Conservation (phyloP, 164 flowering plant genomes). For the Protea cynaroides region DNA sequence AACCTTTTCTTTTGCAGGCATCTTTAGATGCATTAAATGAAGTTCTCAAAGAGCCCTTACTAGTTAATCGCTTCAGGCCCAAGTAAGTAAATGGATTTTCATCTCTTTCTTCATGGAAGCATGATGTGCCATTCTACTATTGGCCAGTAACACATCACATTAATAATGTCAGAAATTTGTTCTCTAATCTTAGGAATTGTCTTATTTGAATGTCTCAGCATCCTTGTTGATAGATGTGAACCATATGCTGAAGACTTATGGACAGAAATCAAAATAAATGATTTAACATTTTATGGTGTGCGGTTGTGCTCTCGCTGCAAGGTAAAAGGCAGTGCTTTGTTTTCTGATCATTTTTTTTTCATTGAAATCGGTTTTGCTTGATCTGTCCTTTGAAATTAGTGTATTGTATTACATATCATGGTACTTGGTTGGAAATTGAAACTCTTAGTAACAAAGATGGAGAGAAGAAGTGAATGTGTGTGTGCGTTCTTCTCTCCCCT, state of each 20-base stretch:
- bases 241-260: conserved; percentile 88
- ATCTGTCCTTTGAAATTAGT: too few species aligned
- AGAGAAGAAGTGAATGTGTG: too few species aligned
- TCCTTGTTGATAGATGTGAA: conserved; percentile 76
- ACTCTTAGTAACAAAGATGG: too few species aligned
- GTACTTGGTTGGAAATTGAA: too few species aligned
- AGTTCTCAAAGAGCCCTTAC: conserved; percentile 63
- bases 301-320: conserved; percentile 85
- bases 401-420: too few species aligned
- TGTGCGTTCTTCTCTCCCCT: too few species aligned
- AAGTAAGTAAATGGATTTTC: conserved; percentile 38
- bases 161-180: background rate
- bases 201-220: conserved; percentile 38
- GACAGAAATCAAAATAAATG: conserved; percentile 61
- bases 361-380: too few species aligned
- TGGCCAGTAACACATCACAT: too few species aligned
- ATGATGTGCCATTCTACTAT: too few species aligned
- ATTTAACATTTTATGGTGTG: conserved; percentile 58
- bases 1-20: conserved; percentile 41
- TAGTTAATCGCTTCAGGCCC: conserved; percentile 88
- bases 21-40: conserved; percentile 71
- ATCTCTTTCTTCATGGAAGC: too few species aligned
- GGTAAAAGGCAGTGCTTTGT: conserved; percentile 29
- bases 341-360: too few species aligned
- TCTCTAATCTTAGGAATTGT: background rate